Percentiles rank a stretch among this genome's conserved stretches.
phyloP scores from a whole-genome alignment of 2,329 filamentous ascomycete species.

The Penicillium freii region DNA sequence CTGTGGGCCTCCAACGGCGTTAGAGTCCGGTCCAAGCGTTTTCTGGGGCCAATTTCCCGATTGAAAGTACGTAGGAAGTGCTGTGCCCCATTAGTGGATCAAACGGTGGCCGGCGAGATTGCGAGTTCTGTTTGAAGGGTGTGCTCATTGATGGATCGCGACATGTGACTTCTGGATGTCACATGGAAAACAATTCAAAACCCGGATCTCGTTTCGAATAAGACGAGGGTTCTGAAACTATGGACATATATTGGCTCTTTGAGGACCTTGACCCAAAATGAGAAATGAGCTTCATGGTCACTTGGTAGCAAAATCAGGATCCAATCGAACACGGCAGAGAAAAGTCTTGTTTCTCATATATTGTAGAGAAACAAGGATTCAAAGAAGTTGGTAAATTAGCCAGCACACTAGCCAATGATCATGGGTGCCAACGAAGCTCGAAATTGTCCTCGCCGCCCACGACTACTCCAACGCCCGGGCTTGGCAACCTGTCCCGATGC shows the following conservation, averaged over 20 bases:
- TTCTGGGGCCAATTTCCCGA: background rate
- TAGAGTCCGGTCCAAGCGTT: conserved; percentile 1
- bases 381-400: background rate
- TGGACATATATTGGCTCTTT: background rate
- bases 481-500: conserved; percentile 4
- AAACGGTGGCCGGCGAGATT: background rate
- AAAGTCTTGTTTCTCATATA: background rate
- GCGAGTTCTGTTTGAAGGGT: background rate
- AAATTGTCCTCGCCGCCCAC: background rate
- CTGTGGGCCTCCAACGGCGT: background rate
- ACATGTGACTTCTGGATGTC: background rate
- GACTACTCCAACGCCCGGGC: background rate
- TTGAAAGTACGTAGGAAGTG: background rate
- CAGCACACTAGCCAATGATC: background rate
- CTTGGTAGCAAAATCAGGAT: background rate
- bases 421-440: background rate
- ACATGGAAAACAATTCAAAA: background rate
- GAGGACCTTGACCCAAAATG: background rate
- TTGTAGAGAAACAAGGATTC: background rate
- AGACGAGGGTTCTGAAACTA: background rate
- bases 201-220: background rate
- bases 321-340: background rate
- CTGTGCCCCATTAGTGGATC: background rate
- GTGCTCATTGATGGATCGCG: background rate
- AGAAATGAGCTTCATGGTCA: background rate